phyloP scores from a whole-genome alignment of 805 yeast species.

The Dipodascopsis uninucleata region DNA sequence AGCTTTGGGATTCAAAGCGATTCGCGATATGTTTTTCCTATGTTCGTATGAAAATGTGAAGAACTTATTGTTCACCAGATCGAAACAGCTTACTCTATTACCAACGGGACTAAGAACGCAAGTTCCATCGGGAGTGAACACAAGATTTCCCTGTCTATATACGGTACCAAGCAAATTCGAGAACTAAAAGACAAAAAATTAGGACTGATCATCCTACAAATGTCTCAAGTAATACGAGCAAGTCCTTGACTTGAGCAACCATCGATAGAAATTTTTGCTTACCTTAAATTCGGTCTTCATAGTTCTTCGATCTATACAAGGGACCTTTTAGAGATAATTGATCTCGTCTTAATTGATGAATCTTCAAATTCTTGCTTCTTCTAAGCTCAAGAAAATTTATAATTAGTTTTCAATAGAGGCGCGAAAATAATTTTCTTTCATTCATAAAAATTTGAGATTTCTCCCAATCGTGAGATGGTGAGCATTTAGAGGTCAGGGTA shows the following conservation, averaged over 20 bases:
- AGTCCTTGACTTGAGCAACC: not conserved
- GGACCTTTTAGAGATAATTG: no score
- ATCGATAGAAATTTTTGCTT: slow-evolving; percentile 2
- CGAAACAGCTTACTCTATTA: slow-evolving; percentile 84
- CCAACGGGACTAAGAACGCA: slow-evolving; percentile 88
- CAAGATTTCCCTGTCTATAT: slow-evolving; percentile 84
- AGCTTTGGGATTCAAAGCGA: slow-evolving; percentile 80
- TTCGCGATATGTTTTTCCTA: slow-evolving; percentile 70
- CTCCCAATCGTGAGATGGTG: no score
- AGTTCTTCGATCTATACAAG: no score
- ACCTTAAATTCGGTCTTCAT: slow-evolving; percentile 79
- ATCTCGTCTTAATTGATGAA: no score
- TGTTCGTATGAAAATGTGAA: slow-evolving; percentile 92
- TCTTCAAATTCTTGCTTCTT: no score
- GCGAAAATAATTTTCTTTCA: no score
- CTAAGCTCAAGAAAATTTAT: no score
- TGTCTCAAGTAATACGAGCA: not conserved
- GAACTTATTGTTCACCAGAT: slow-evolving; percentile 71
- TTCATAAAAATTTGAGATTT: no score
- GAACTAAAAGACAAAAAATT: slow-evolving; percentile 44
- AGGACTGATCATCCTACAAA: no score
- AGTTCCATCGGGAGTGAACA: slow-evolving; percentile 83
- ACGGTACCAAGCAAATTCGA: slow-evolving; percentile 92
- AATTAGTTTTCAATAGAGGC: no score
- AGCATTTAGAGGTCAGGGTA: no score